Base-by-base conservation (phyloP, 768 basidiomycete species). In the Leccinellum rugosiceps region DNA sequence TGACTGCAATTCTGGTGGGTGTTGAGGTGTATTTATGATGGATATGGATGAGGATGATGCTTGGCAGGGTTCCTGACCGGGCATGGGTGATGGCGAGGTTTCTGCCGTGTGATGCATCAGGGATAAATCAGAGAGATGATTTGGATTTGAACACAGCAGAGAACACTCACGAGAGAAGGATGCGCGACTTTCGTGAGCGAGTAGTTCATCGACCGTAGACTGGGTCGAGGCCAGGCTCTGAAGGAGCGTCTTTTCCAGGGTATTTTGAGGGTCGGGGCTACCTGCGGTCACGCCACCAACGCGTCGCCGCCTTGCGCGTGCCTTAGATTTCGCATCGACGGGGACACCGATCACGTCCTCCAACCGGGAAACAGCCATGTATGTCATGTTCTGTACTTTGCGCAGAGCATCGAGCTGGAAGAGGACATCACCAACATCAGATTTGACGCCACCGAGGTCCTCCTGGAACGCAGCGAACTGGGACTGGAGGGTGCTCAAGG, bases 211-310 rank as follows among this genome's bases (percentile, higher is more conserved):
- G 19, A 71, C 47, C 14, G 65, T 56, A 46, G 59, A 53, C 46
- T 66, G 66, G 30, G 70, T 66, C 31, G 59, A 46, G 50, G 58
- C 58, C 30, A 67, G 34, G 10, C 30, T 63, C 49, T 63, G 49
- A 5, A 56, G 3, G 45, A 67, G 52, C 11, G 63, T 58, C 38
- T 45, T 52, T 11, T 52, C 44, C 0, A 45, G 41, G 7, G 23
- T 14, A 3, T 10, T 11, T 3, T 15, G 35, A 3, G 32, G 1
- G 5, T 9, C 31, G 19, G 48, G 21, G 4, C n/a, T 14, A 3
- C 41, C 47, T 3, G 38, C 2, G 4, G 19, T 11, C 26, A 13
- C 4, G 17, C 21, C 53, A 31, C 21, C 14, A 23, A 44, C 17
- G 34, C 44, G 23, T 38, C 55, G 10, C 19, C 30, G 15, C 21